A percentile compares a stretch with the other conserved stretches of the same genome.
Conservation (phyloP, 2,329 filamentous ascomycete species). For the Tolypocladium ophioglossoides region DNA sequence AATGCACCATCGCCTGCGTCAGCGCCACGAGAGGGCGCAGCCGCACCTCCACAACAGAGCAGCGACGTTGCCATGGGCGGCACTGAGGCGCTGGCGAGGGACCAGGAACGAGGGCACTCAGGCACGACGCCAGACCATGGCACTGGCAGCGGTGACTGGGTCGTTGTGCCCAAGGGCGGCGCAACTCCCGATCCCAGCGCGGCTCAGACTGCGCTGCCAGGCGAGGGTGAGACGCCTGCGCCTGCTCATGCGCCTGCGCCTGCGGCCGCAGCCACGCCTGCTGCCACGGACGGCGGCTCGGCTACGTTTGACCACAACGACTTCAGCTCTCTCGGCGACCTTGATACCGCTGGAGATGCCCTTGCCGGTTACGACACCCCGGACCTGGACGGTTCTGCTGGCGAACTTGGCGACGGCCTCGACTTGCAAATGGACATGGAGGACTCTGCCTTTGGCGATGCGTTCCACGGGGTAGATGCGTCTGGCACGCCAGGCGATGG, state of each 20-base stretch:
- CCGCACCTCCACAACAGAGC: constrained; percentile 8
- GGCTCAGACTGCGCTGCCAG: neutral
- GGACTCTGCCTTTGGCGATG: constrained; percentile 75
- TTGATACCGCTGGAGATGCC: constrained; percentile 63
- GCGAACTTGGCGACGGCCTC: constrained; percentile 43
- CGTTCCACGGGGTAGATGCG: constrained; percentile 55
- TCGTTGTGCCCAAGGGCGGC: constrained; percentile 58
- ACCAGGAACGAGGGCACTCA: constrained; percentile 10
- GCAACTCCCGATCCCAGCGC: constrained; percentile 27
- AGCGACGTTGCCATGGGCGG: constrained; percentile 42
- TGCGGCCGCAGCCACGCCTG: constrained; percentile 31
- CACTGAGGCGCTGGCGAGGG: constrained; percentile 27
- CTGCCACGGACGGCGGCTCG: constrained; percentile 28
- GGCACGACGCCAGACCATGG: constrained; percentile 37
- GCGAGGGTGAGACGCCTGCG: constrained; percentile 8
- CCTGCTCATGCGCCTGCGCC: constrained; percentile 2
- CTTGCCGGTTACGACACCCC: constrained; percentile 56
- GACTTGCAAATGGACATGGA: constrained; percentile 59
- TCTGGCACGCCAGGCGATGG: constrained; percentile 25
- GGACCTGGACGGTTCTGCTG: constrained; percentile 32
- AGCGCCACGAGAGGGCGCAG: constrained; percentile 6
- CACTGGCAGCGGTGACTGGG: constrained; percentile 56
- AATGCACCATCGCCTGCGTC: constrained; percentile 34
- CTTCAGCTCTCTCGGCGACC: constrained; percentile 52
- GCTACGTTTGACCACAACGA: constrained; percentile 44